Percentiles rank a stretch among this genome's conserved stretches.
Evolutionary conservation across 805 yeast genomes (phyloP).

Genomic region (Candida palmyrensis): DNA sequence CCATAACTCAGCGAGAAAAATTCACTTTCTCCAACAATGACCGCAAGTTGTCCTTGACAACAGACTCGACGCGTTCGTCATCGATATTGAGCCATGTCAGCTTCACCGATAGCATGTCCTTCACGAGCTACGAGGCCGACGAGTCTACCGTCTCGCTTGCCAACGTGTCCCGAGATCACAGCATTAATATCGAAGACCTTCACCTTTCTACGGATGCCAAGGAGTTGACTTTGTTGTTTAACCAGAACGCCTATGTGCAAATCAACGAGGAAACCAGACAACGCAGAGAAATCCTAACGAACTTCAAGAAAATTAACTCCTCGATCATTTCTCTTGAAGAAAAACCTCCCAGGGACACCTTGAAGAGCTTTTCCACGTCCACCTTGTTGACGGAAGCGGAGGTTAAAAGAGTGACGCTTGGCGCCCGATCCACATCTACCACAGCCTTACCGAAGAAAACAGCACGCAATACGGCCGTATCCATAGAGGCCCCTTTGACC

Average conservation of each 20-base stretch:
- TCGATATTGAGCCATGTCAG: constrained; percentile 37
- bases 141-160: background rate
- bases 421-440: background rate
- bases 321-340: background rate
- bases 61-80: constrained; percentile 41
- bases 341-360: background rate
- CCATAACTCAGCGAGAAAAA: constrained; percentile 31
- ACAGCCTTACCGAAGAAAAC: background rate
- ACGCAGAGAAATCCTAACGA: constrained; percentile 14
- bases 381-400: constrained; percentile 1
- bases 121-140: constrained; percentile 6
- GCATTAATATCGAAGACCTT: constrained; percentile 9
- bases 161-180: background rate
- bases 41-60: constrained; percentile 17
- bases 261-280: constrained; percentile 21
- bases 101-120: constrained; percentile 10
- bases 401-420: background rate
- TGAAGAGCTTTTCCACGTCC: background rate
- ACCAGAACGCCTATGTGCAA: constrained; percentile 19
- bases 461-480: background rate
- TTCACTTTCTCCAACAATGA: constrained; percentile 16
- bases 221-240: constrained; percentile 22
- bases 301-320: constrained; percentile 13
- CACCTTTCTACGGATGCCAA: constrained; percentile 29
- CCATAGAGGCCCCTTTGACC: background rate